Conservation (phyloP, 768 basidiomycete species). For the Termitomyces sp. region DNA sequence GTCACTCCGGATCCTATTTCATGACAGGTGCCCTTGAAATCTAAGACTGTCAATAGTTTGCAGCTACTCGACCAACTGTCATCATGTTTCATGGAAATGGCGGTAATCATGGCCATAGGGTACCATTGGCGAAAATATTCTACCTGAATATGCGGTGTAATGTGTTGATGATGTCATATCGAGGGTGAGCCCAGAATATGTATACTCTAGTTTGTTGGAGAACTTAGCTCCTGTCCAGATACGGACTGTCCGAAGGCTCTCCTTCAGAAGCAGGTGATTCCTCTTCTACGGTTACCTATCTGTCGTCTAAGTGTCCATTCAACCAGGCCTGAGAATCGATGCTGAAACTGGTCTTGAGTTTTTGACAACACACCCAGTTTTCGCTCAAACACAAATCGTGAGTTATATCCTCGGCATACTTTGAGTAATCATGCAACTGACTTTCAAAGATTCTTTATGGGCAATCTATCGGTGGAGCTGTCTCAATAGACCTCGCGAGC, state of each 20-base stretch:
- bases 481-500: slow-evolving; percentile 84
- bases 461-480: slow-evolving; percentile 90
- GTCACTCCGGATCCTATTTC: slow-evolving; percentile 28
- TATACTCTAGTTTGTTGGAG: neutral
- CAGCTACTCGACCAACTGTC: slow-evolving; percentile 70
- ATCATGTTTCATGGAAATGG: slow-evolving; percentile 94
- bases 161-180: slow-evolving; percentile 90
- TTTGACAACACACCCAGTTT: slow-evolving; percentile 56
- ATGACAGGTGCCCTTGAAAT: neutral
- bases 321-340: slow-evolving; percentile 75
- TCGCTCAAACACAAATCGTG: slow-evolving; percentile 70
- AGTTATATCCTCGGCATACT: neutral
- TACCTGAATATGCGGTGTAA: slow-evolving; percentile 89
- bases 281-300: neutral
- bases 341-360: slow-evolving; percentile 84
- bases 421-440: neutral
- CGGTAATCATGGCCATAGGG: slow-evolving; percentile 84
- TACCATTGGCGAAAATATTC: slow-evolving; percentile 85
- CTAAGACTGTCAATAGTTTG: slow-evolving; percentile 26
- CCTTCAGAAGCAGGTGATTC: slow-evolving; percentile 6
- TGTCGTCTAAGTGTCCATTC: neutral
- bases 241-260: slow-evolving; percentile 75
- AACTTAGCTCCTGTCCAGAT: slow-evolving; percentile 44
- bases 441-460: slow-evolving; percentile 68
- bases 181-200: slow-evolving; percentile 58